Percentiles rank a stretch among this genome's conserved stretches.
phyloP scores from a whole-genome alignment of 805 yeast genomes.

The Saccharomycopsis fodiens region DNA sequence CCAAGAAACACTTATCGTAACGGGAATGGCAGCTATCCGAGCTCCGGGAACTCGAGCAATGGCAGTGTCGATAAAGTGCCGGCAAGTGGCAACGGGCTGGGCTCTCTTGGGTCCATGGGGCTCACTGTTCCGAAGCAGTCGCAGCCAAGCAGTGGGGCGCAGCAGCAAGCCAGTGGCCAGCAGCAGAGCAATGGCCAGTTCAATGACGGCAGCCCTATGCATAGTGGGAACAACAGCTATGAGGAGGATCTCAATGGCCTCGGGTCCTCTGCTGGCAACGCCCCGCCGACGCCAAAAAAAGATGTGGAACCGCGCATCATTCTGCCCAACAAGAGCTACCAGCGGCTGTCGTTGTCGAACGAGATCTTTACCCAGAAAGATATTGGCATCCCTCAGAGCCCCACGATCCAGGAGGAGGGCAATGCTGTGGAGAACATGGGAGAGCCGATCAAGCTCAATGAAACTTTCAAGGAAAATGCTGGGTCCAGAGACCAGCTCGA shows the following conservation, averaged over 20 bases:
- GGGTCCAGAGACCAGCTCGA: too few species aligned
- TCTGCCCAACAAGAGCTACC: constrained; percentile 3
- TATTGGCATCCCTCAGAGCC: constrained; percentile 1
- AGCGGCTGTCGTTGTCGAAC: constrained; percentile 10
- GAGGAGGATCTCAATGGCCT: too few species aligned
- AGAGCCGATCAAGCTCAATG: not conserved
- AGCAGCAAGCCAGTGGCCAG: not conserved
- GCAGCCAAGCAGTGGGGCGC: not conserved
- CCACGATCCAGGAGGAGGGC: constrained; percentile 7
- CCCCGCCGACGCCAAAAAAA: too few species aligned
- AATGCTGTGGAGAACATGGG: too few species aligned
- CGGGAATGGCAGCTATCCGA: too few species aligned
- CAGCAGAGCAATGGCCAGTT: not conserved
- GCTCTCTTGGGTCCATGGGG: too few species aligned
- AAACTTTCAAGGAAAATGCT: constrained; percentile 1
- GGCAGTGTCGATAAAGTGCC: constrained; percentile 13
- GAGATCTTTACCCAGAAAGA: constrained; percentile 4
- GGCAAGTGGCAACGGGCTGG: too few species aligned
- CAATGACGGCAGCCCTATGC: not conserved
- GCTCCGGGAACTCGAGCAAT: too few species aligned
- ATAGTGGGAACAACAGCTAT: not conserved
- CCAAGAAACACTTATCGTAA: too few species aligned
- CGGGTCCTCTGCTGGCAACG: too few species aligned
- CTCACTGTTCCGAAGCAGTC: not conserved
- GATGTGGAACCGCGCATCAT: too few species aligned